phyloP scores from a whole-genome alignment of 352 stramenopile species.

The Phytophthora cryptogea region DNA sequence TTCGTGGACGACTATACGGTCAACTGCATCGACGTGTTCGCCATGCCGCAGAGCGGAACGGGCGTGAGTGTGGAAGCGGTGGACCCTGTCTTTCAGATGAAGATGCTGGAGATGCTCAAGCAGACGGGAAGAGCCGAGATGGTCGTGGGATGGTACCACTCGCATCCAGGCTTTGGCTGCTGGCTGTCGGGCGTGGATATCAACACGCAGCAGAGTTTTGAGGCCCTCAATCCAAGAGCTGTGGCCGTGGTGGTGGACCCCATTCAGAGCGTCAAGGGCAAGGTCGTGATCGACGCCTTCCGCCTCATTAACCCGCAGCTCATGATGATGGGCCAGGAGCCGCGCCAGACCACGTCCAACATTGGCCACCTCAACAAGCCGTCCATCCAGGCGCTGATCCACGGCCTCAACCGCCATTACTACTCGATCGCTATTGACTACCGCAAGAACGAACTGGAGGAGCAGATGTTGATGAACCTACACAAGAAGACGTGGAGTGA shows the following conservation, averaged over 20 bases:
- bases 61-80: conserved; percentile 97
- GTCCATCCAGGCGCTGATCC: conserved; percentile 98
- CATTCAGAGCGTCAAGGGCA: conserved; percentile 99
- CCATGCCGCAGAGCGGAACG: conserved; percentile 98
- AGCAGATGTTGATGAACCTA: conserved; percentile 99
- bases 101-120: conserved; percentile 99
- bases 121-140: conserved; percentile 96
- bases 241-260: conserved; percentile 99
- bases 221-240: conserved; percentile 96
- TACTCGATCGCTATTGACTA: conserved; percentile 98
- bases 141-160: conserved; percentile 99
- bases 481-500: conserved; percentile 98
- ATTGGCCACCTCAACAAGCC: conserved; percentile 99
- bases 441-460: conserved; percentile 99
- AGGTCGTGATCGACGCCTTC: conserved; percentile 99
- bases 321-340: conserved; percentile 98
- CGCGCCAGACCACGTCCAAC: conserved; percentile 98
- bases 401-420: conserved; percentile 99
- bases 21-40: conserved; percentile 99
- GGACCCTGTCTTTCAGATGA: conserved; percentile 99
- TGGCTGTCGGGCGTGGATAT: conserved; percentile 99
- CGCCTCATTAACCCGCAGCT: conserved; percentile 98
- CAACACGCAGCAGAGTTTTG: conserved; percentile 99
- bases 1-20: conserved; percentile 99
- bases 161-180: conserved; percentile 99